These are phyloP conservation scores for Stevia rebaudiana DNA, from an alignment of 140 eudicot genomes.

Conservation along the genomic window DNA sequence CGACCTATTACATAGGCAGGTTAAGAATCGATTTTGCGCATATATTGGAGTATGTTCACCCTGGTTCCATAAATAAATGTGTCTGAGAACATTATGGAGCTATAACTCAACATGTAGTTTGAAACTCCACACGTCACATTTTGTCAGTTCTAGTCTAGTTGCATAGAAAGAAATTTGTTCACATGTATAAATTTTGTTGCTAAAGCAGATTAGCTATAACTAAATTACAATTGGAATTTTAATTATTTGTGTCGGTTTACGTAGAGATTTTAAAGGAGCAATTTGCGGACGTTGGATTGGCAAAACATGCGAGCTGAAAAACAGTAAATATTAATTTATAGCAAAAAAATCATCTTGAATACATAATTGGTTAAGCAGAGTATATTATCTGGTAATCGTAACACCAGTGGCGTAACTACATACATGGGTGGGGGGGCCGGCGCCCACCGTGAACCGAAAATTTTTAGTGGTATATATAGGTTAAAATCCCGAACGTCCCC, in stretches of 20 bases:
- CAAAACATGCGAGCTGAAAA: conserved; percentile 68
- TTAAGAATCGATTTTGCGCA: conserved; percentile 75
- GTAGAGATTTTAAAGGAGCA: conserved; percentile 94
- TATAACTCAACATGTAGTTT: conserved; percentile 75
- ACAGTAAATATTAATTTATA: conserved; percentile 5
- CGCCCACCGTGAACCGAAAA: too few species aligned
- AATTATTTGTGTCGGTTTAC: conserved; percentile 8
- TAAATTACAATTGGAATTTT: neutral
- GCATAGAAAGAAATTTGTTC: conserved; percentile 80
- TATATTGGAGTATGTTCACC: conserved; percentile 90
- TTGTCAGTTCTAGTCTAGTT: conserved; percentile 79
- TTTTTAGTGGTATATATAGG: too few species aligned
- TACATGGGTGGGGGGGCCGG: too few species aligned
- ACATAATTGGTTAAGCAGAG: too few species aligned
- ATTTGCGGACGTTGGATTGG: conserved; percentile 96
- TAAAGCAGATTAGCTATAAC: neutral
- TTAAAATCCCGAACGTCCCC: too few species aligned
- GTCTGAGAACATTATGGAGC: conserved; percentile 78
- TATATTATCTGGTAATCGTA: too few species aligned
- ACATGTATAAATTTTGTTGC: conserved; percentile 46
- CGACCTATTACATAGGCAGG: too few species aligned
- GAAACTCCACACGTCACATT: conserved; percentile 89
- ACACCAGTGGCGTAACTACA: too few species aligned
- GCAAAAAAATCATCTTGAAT: neutral
- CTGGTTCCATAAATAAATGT: conserved; percentile 70